phyloP scores from a whole-genome alignment of 257 asterid species.

The Eustoma russellianum region DNA sequence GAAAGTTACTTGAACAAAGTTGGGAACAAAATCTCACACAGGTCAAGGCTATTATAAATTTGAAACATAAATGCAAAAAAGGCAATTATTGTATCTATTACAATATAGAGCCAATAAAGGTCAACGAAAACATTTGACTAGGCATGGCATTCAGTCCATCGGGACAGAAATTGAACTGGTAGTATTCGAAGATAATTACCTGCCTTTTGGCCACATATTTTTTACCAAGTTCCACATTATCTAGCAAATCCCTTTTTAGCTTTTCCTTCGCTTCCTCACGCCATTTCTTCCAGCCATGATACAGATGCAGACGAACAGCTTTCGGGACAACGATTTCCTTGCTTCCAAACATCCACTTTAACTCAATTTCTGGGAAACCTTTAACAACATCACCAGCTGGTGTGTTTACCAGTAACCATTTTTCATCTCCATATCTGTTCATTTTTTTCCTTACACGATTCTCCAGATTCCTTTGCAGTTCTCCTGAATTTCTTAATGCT shows the following conservation, averaged over 20 bases:
- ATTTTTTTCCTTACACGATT: constrained; percentile 48
- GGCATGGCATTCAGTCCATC: neutral
- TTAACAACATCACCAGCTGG: constrained; percentile 79
- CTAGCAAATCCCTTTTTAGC: constrained; percentile 54
- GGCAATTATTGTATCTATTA: too few relatives aligned
- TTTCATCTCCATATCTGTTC: constrained; percentile 74
- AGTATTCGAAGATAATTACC: constrained; percentile 36
- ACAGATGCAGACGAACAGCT: constrained; percentile 49
- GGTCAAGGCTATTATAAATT: too few relatives aligned
- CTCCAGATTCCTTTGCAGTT: constrained; percentile 72
- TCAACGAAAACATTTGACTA: neutral
- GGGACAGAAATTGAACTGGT: neutral
- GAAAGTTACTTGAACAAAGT: too few relatives aligned
- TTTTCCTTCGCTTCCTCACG: constrained; percentile 63
- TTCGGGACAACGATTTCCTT: constrained; percentile 73
- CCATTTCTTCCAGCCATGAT: constrained; percentile 95
- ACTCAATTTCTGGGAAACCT: constrained; percentile 84
- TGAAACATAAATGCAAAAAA: too few relatives aligned
- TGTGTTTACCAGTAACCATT: constrained; percentile 53
- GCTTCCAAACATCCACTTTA: constrained; percentile 87
- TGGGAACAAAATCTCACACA: too few relatives aligned
- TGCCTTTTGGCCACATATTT: constrained; percentile 81
- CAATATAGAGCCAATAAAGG: neutral
- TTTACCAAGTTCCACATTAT: constrained; percentile 69
- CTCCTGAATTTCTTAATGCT: constrained; percentile 54